Conservation (phyloP, 139 green algal genomes). For the Spirogloea muscicola region DNA sequence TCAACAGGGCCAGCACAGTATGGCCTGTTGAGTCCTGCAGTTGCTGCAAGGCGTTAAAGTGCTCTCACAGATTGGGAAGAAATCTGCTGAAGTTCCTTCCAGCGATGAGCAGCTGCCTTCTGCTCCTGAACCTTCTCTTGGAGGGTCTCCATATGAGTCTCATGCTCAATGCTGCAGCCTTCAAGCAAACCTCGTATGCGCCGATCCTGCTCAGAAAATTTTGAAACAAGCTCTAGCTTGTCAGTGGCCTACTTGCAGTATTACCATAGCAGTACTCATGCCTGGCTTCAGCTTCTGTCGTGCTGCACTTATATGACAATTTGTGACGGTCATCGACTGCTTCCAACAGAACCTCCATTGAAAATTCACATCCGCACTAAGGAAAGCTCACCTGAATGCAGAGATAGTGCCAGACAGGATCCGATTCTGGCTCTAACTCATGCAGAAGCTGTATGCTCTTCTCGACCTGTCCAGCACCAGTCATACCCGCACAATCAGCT, state of each 20-base stretch:
- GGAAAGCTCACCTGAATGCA: constrained; percentile 10
- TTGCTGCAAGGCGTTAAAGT: background rate
- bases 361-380: no score
- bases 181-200: constrained; percentile 40
- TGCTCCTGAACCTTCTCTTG: constrained; percentile 1
- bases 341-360: no score
- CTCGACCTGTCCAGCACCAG: constrained; percentile 17
- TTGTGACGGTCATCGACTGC: no score
- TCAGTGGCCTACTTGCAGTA: no score
- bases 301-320: no score
- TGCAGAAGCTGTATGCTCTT: constrained; percentile 34
- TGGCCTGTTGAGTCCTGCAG: no score
- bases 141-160: constrained; percentile 25
- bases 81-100: constrained; percentile 19
- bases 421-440: constrained; percentile 27
- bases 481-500: background rate
- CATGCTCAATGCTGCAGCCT: constrained; percentile 14
- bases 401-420: constrained; percentile 45
- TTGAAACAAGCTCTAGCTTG: no score
- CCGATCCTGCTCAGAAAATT: no score
- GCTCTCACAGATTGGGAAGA: background rate
- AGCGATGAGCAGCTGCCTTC: constrained; percentile 8
- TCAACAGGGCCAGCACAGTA: no score
- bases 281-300: background rate
- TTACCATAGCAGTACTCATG: background rate